These are phyloP conservation scores for Eucalyptus pauciflora DNA, from an alignment of 345 rosid genomes.

Conservation along the genomic window DNA sequence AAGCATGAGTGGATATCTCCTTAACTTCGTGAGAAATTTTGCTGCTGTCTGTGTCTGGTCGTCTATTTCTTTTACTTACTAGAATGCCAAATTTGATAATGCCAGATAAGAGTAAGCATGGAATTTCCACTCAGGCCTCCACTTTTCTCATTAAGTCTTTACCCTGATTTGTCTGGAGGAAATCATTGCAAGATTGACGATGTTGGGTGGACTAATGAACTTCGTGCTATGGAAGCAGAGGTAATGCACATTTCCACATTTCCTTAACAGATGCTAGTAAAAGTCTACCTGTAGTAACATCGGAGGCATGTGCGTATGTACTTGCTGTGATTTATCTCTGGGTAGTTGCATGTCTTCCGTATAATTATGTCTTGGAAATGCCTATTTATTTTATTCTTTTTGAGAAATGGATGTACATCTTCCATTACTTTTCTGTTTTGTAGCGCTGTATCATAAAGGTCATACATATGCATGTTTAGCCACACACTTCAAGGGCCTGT, in stretches of 20 bases:
- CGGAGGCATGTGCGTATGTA: not conserved
- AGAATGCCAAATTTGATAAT: not conserved
- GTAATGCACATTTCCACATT: constrained; percentile 10
- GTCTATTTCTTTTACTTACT: not conserved
- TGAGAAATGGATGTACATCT: not conserved
- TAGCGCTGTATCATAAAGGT: not conserved
- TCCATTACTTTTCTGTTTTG: not conserved
- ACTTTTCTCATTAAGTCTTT: constrained; percentile 43
- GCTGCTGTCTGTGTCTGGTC: not conserved
- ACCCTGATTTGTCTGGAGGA: constrained; percentile 14
- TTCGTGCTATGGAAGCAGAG: constrained; percentile 89
- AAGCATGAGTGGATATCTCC: not conserved
- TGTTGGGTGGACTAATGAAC: constrained; percentile 55
- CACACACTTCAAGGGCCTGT: not conserved
- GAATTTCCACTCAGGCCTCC: constrained; percentile 96
- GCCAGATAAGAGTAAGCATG: constrained; percentile 64
- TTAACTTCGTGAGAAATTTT: not conserved
- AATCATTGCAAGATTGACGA: constrained; percentile 2
- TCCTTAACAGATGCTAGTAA: not conserved
- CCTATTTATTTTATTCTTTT: not conserved
- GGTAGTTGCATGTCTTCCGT: not conserved
- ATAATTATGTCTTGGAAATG: not conserved
- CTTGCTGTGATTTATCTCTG: not conserved
- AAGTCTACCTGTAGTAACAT: not conserved
- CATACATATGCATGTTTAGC: not conserved